Base-by-base conservation (phyloP, 768 basidiomycete genomes). In the Mycena maculata region DNA sequence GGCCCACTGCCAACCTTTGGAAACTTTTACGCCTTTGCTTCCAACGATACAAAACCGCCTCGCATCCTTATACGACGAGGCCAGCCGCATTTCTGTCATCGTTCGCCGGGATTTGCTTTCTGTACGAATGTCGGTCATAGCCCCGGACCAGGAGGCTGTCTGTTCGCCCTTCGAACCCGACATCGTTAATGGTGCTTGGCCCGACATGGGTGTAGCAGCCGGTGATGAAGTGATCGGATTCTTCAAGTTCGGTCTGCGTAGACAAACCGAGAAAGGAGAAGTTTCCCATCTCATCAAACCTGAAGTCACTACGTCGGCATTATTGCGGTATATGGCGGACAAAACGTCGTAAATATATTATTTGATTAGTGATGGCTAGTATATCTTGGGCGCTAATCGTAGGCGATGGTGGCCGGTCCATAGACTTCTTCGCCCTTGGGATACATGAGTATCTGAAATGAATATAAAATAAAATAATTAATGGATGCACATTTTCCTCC, bases 41-140 rank as follows among this genome's bases (percentile, higher is more conserved):
- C 38, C 55, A 4, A 52, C 30, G 27, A 36, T 63, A 33, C 25
- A 36, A 41, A 52, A 15, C 8, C 47, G 23, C 25, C 47, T 73
- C 3, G 22, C 2, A 22, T 28, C 44, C 23, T 5, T 73, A 27
- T 71, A 41, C 58, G 31, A 54, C 0, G 64, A 66, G 11, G 72
- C 72, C 9, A 20, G 10, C 41, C 16, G 58, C 31, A 64, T 73
- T 12, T 56, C 72, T 2, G 11, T 71, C 45, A 39, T 44, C 10
- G 44, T 60, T 25, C 71, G 68, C 20, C 70, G 67, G 20, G 72
- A 73, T 42, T 41, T 73, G 9, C 57, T 73, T 9, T 64, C 69
- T 18, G 69, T 71, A 27, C 65, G 62, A 18, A 67, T 71, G 72
- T 53, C 60, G 9, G 63, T 72, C 39, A 23, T 71, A 15, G 36